Base-by-base conservation (phyloP, 768 basidiomycete genomes). In the Mrakia gelida region DNA sequence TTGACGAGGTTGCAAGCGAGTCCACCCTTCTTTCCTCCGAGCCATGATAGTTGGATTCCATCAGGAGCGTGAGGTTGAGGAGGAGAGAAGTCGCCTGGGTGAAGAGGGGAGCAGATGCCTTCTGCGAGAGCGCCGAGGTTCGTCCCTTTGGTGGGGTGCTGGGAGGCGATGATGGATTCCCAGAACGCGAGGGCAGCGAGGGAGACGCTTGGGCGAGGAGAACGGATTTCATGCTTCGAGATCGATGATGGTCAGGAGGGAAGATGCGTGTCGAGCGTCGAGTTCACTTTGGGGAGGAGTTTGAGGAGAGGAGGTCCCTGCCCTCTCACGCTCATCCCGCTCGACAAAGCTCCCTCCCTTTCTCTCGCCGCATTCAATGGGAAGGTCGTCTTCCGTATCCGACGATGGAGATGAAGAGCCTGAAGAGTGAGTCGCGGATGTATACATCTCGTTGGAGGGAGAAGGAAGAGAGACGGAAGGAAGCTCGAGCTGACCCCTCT, bases 321-420 rank as follows among this genome's bases (percentile, higher is more conserved):
- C 15, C 26, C 13, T 26, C 59, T 59, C 59, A 6, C 28, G 7
- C 11, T 15, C 59, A 10, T 56, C 67, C 34, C 21, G 8, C 67
- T 26, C 38, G 13, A 23, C 26, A 18, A 32, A 15, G 2, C 8
- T 18, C 67, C 0, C 67, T 43, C 11, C 41, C 18, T 38, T n/a
- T 7, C 63, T 38, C 32, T 38, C 38, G 38, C 38, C 8, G 38
- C 38, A 3, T 10, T 7, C 30, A 9, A 65, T 65, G 67, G 38
- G 41, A 41, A 43, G 43, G 23, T 11, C 54, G 7, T 41, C 52
- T 7, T 32, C 54, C 1, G 6, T 54, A 28, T 65, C 74, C 6
- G 77, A 73, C 13, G 71, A 68, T 61, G 62, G 63, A 61, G 77
- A 78, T 28, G 65, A 73, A 30, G 77, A 78, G 32, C 63, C 65